Evolutionary conservation across 148 eudicot species (phyloP).

Genomic region (Oxyria digyna): DNA sequence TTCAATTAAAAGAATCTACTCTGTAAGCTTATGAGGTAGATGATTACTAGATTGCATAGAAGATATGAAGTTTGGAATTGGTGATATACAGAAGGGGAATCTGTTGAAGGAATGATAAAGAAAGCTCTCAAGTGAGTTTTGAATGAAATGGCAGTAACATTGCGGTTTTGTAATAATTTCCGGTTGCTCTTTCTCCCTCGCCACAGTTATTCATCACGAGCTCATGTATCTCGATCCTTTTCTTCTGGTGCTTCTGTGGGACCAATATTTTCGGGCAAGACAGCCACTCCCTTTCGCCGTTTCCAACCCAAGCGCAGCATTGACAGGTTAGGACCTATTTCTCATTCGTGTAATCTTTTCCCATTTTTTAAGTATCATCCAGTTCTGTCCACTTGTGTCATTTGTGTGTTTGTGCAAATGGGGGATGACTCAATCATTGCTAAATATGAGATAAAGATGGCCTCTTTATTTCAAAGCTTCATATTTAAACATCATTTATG

Average conservation of each 20-base stretch:
- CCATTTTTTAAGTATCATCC: background rate
- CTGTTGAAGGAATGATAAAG: too few species aligned
- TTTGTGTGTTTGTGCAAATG: background rate
- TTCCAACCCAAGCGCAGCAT: constrained; percentile 33
- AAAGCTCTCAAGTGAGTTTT: too few species aligned
- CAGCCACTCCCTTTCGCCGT: constrained; percentile 67
- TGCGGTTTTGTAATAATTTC: too few species aligned
- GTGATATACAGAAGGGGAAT: background rate
- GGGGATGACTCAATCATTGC: background rate
- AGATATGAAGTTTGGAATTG: too few species aligned
- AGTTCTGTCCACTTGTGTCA: too few species aligned
- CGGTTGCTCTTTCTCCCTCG: background rate
- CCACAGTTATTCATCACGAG: background rate
- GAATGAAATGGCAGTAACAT: too few species aligned
- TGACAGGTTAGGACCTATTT: constrained; percentile 41
- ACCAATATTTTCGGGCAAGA: constrained; percentile 9
- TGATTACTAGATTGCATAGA: too few species aligned
- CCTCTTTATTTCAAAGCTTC: background rate
- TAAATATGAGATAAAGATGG: background rate
- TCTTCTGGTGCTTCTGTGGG: constrained; percentile 40
- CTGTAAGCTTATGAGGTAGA: too few species aligned
- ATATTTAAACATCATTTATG: background rate
- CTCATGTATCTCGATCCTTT: background rate
- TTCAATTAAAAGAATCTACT: too few species aligned
- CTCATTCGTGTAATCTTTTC: background rate